Evolutionary conservation across 1,139 yeast genomes (phyloP), one percentile per base, ranked within the genome.

Genomic region (Hyphopichia burtonii): DNA sequence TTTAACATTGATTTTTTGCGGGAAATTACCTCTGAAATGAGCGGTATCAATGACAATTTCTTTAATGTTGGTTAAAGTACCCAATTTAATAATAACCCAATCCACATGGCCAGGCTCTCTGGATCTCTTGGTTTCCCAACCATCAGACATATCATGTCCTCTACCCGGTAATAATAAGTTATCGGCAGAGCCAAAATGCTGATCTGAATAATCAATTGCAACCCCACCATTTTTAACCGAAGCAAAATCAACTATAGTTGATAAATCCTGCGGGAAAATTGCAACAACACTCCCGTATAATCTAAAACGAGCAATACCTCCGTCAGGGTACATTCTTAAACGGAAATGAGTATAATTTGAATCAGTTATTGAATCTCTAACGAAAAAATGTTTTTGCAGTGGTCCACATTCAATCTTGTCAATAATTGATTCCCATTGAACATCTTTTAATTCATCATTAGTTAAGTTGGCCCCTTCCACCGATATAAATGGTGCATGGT

Each of bases 81-180:
- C 97, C 43, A 91, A 76, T 54, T 83, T 79, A 44, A 91, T 76
- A 40, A 87, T 76, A 2, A 81, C 96, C 96, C 97, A 91, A 69
- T 91, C 98, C 32, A 78, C 81, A 61, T 91, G 98, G 34, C 88
- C 91, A 3, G 83, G 78, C 16, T 69, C 75, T 61, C 98, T 78
- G 1, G 96, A 88, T 59, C 98, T 80, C 52, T 80, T 80, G n/a
- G 98, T 91, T 63, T 91, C 98, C 98, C 98, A 91, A 14, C 99
- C 99, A 58, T 93, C 97, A 38, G 95, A 82, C 98, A 93, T 91
- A 63, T 91, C 96, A 53, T 76, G 80, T 38, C 99, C 99, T 48
- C 97, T 80, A 10, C 98, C 98, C 3, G 97, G 96, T 44, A 93
- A 74, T 44, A 91, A 68, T 50, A 91, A 71, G 65, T 91, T 91